Percentiles rank a stretch among this genome's conserved stretches.
Evolutionary conservation across 345 rosid genomes (phyloP).

Genomic region (Pistacia vera): DNA sequence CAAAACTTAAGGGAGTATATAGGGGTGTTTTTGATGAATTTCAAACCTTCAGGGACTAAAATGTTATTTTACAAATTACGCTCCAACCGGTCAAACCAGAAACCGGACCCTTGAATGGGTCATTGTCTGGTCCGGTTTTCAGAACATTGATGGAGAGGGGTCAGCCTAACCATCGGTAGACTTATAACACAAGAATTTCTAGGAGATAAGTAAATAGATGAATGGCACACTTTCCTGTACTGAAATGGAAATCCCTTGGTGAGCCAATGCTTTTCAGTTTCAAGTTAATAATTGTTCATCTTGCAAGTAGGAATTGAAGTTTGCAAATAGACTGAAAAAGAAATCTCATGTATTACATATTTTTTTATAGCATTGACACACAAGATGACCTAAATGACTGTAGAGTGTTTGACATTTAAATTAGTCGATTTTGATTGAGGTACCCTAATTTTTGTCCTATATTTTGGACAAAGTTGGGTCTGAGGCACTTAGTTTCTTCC

Average conservation of each 20-base stretch:
- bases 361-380: not conserved
- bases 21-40: too few relatives aligned
- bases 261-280: not conserved
- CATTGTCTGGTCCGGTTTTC: too few relatives aligned
- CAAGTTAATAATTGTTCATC: not conserved
- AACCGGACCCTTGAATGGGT: too few relatives aligned
- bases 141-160: not conserved
- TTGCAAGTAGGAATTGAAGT: not conserved
- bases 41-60: too few relatives aligned
- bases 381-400: not conserved
- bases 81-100: too few relatives aligned
- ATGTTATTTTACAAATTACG: too few relatives aligned
- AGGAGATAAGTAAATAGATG: not conserved
- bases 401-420: constrained; percentile 3
- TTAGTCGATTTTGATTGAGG: not conserved
- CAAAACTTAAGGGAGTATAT: too few relatives aligned
- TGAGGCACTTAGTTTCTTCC: not conserved
- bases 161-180: not conserved
- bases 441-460: not conserved
- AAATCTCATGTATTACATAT: not conserved
- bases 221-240: not conserved
- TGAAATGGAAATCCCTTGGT: not conserved
- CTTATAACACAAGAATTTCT: not conserved
- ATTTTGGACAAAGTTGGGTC: not conserved
- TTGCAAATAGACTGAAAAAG: not conserved